phyloP scores from a whole-genome alignment of 805 yeast species.

The Lachancea waltii region DNA sequence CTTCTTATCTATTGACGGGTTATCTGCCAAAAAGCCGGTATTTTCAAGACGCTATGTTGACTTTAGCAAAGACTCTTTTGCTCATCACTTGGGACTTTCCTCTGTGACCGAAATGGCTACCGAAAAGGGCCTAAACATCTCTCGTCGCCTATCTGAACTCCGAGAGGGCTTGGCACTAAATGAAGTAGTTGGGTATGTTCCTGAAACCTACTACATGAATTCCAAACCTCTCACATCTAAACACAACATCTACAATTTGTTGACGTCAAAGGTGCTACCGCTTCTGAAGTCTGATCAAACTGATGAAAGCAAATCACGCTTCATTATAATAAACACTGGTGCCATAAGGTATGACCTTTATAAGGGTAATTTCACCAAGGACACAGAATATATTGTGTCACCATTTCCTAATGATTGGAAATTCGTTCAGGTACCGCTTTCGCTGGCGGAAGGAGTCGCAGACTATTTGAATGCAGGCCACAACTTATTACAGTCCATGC shows the following conservation, averaged over 20 bases:
- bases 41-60: conserved; percentile 71
- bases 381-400: conserved; percentile 73
- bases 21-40: conserved; percentile 18
- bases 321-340: conserved; percentile 76
- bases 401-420: conserved; percentile 84
- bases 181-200: conserved; percentile 57
- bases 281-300: conserved; percentile 20
- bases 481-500: conserved; percentile 32
- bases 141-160: conserved; percentile 38
- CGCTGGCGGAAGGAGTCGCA: conserved; percentile 49
- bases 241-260: conserved; percentile 50
- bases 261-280: conserved; percentile 53
- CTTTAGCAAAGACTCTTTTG: conserved; percentile 67
- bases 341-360: conserved; percentile 81
- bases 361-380: conserved; percentile 75
- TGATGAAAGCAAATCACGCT: conserved; percentile 35
- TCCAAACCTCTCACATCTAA: conserved; percentile 57
- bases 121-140: conserved; percentile 42
- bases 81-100: conserved; percentile 45
- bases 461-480: conserved; percentile 50
- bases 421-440: conserved; percentile 51
- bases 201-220: conserved; percentile 56
- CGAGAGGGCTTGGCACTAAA: conserved; percentile 49
- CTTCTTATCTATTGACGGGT: conserved; percentile 54
- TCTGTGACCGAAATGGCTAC: conserved; percentile 43